Base-by-base conservation (phyloP, 2,329 filamentous ascomycete genomes). In the Microdochium nivale region DNA sequence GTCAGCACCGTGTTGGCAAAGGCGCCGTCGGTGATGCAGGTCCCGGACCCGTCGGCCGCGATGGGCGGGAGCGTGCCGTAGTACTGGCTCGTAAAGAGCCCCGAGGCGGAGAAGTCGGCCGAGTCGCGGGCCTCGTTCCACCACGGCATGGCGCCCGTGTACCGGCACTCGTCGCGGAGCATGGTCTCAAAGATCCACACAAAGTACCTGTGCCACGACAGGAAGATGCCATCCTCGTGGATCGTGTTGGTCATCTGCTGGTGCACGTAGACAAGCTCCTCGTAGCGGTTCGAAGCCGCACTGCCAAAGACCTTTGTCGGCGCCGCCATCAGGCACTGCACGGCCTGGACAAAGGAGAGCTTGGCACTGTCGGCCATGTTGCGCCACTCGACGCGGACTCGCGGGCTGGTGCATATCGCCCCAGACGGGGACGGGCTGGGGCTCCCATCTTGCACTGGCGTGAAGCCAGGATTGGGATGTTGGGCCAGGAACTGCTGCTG, bases 191-290 rank as follows among this genome's bases (percentile, higher is more conserved):
- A 68, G 3, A 65, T 56, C 52, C 58, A 58, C 25, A 68, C 55
- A 55, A 66, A 70, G 58, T 66, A 68, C 19, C 70, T 62, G 60
- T 72, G 70, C 67, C 67, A 72, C 14, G 65, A 60, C 2, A 72
- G 60, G 59, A 73, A 72, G 25, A 65, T 56, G 48, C 60, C 63
- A 7, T 60, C 58, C 55, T 60, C 64, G 57, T 69, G 65, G 27
- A 66, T 63, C 11, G 47, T 43, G 16, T 56, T 54, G 4, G 65
- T 68, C 50, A 65, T 59, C 35, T 60, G 59, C 52, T 66, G 65
- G 58, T 71, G 69, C 4, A 66, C 65, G 33, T 65, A 65, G 47
- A 69, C 62, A 21, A 72, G 60, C 52, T 71, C 69, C 21, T 70
- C 68, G 51, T 68, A 71, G 23, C 67, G 60, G 59, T 62, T 67